Base-by-base conservation (phyloP, 768 basidiomycete genomes). In the Phaffia australis region DNA sequence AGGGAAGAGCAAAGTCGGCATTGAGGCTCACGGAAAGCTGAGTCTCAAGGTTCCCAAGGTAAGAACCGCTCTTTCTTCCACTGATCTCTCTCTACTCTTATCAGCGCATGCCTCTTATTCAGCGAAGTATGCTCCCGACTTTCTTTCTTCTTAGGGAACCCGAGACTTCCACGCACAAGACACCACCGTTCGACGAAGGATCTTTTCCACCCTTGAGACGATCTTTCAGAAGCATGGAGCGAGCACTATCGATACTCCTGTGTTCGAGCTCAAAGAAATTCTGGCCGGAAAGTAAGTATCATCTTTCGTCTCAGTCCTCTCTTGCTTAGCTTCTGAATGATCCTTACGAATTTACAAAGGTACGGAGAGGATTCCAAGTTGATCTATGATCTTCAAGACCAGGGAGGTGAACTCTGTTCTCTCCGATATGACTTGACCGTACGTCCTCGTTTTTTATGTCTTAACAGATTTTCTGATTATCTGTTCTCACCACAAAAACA, bases 261-360 rank as follows among this genome's bases (percentile, higher is more conserved):
- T 98, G 7, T 98, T 99, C 72, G 95, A 98, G 78, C 85, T 94
- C 69, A 93, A 93, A 76, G 95, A 99, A 74, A 85, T 99, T 65
- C 78, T 98, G 52, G 84, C 92, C 0, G 94, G 90, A 68, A 99
- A 99, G 78, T 95, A 27, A 60, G 70, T 60, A 29, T 49, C 11
- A 14, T 23, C 16, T 16, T 18, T 62, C 21, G 29, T 32, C 11
- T 63, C 25, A 21, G 25, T 1, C 5, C 52, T 54, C 21, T 32
- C 50, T 23, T 16, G 4, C 19, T 9, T 32, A 50, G 5, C 11
- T 30, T n/a, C 52, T 54, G 21, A 54, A 4, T 42, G 35, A 54
- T 57, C 11, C 6, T 57, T 7, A 58, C 16, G 18, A 29, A 47
- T 56, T 51, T 29, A 32, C 29, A 48, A 54, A 71, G 69, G 70